Conservation (phyloP, 225 moss, liverwort and hornwort genomes). For the Lunularia cruciata region DNA sequence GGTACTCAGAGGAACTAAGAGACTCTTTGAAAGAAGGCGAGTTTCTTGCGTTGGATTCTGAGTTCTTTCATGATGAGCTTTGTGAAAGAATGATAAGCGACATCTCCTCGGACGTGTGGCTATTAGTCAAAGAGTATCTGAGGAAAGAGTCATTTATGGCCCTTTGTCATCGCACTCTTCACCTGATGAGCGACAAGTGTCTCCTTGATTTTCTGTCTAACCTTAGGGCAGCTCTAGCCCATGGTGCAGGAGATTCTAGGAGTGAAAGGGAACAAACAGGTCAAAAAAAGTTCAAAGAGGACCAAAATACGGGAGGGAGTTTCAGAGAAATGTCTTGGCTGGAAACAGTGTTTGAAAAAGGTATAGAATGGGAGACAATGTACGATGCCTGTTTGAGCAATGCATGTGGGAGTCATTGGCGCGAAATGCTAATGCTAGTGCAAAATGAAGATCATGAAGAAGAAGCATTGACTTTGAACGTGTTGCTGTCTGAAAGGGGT, state of each 20-base stretch:
- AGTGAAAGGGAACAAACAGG: slow-evolving; percentile 11
- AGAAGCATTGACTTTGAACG: slow-evolving; percentile 35
- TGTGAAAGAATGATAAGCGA: slow-evolving; percentile 46
- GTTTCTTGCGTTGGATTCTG: slow-evolving; percentile 53
- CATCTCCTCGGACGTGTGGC: slow-evolving; percentile 45
- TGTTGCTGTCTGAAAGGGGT: slow-evolving; percentile 37
- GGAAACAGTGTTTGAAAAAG: slow-evolving; percentile 46
- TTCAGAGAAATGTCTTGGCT: slow-evolving; percentile 45
- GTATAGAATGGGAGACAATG: slow-evolving; percentile 67
- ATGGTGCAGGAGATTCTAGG: slow-evolving; percentile 22
- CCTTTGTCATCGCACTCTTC: slow-evolving; percentile 73
- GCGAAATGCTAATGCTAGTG: slow-evolving; percentile 56
- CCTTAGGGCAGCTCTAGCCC: slow-evolving; percentile 41
- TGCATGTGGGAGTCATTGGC: slow-evolving; percentile 61
- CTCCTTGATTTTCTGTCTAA: slow-evolving; percentile 66
- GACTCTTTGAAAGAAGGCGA: slow-evolving; percentile 60
- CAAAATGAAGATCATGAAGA: slow-evolving; percentile 73
- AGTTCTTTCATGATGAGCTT: slow-evolving; percentile 66
- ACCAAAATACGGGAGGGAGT: background rate
- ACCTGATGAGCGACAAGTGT: slow-evolving; percentile 55
- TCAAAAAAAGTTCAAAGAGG: slow-evolving; percentile 2
- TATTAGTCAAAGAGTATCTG: slow-evolving; percentile 51
- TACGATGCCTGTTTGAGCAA: slow-evolving; percentile 58
- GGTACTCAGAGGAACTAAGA: slow-evolving; percentile 72
- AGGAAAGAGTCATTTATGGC: slow-evolving; percentile 48